Percentiles rank a stretch among this genome's conserved stretches.
These are phyloP conservation scores for Lepidium campestre DNA, from an alignment of 441 rosid genomes.

Conservation along the genomic window DNA sequence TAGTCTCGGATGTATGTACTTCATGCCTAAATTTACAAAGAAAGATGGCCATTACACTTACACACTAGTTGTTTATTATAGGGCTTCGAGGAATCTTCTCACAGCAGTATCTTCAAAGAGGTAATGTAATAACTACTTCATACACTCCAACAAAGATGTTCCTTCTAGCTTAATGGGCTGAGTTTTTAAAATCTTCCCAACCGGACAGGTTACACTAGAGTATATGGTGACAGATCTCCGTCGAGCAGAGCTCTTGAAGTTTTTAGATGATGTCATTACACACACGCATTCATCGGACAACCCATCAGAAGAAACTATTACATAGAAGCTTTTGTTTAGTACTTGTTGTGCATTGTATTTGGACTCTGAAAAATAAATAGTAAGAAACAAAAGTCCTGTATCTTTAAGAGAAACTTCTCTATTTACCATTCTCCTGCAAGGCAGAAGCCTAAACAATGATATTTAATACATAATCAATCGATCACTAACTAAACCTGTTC, in stretches of 20 bases:
- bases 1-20: not conserved
- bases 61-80: constrained; percentile 18
- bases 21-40: not conserved
- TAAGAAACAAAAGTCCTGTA: not conserved
- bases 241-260: constrained; percentile 45
- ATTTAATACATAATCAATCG: too few relatives aligned
- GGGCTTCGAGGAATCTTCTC: constrained; percentile 69
- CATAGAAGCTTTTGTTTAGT: not conserved
- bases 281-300: constrained; percentile 21
- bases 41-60: not conserved
- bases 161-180: not conserved
- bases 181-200: not conserved
- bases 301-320: constrained; percentile 17
- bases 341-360: not conserved
- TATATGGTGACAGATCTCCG: constrained; percentile 44
- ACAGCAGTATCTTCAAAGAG: constrained; percentile 75
- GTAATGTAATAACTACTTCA: constrained; percentile 28
- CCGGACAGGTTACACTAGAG: constrained; percentile 68
- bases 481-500: too few relatives aligned
- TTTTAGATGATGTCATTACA: constrained; percentile 33
- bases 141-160: not conserved
- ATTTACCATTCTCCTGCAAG: too few relatives aligned
- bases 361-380: not conserved
- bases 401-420: not conserved
- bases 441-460: too few relatives aligned